A percentile compares a stretch with the other conserved stretches of the same genome.
phyloP scores from a whole-genome alignment of 139 green algal genomes.

The Closterium sp. region DNA sequence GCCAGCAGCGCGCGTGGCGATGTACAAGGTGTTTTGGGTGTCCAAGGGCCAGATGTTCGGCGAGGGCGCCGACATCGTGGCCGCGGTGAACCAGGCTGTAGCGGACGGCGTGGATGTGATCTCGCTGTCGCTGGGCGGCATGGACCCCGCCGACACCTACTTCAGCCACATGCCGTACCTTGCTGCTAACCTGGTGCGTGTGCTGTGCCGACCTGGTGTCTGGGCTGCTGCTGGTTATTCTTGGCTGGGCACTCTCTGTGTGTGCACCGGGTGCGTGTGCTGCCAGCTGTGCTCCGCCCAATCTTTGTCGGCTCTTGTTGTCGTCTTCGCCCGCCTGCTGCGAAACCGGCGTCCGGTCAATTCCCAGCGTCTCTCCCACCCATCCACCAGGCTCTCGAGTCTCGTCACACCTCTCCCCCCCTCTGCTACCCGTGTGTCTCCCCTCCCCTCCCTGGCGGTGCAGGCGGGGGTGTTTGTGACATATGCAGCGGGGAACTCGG shows the following conservation, averaged over 20 bases:
- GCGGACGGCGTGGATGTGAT: slow-evolving; percentile 2
- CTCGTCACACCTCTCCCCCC: background rate
- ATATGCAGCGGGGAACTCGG: slow-evolving; percentile 12
- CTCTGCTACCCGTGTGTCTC: background rate
- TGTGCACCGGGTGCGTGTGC: too few species aligned
- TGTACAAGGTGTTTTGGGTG: slow-evolving; percentile 18
- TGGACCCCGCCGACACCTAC: background rate
- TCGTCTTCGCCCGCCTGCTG: too few species aligned
- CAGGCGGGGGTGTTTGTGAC: slow-evolving; percentile 10
- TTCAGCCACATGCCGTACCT: background rate
- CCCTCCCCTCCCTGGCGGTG: background rate
- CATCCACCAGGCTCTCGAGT: background rate
- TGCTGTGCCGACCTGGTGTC: background rate
- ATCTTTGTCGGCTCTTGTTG: too few species aligned
- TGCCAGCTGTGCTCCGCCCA: too few species aligned
- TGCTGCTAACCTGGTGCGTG: background rate
- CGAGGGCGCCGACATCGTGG: background rate
- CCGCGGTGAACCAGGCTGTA: background rate
- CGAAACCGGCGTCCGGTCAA: too few species aligned
- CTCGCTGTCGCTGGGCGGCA: slow-evolving; percentile 6
- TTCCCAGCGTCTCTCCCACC: too few species aligned
- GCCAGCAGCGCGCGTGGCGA: background rate
- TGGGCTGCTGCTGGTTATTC: too few species aligned
- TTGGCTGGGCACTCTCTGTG: background rate
- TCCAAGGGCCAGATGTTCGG: background rate